Evolutionary conservation across 2,329 filamentous ascomycete genomes (phyloP).

Genomic region (Trichophyton verrucosum): DNA sequence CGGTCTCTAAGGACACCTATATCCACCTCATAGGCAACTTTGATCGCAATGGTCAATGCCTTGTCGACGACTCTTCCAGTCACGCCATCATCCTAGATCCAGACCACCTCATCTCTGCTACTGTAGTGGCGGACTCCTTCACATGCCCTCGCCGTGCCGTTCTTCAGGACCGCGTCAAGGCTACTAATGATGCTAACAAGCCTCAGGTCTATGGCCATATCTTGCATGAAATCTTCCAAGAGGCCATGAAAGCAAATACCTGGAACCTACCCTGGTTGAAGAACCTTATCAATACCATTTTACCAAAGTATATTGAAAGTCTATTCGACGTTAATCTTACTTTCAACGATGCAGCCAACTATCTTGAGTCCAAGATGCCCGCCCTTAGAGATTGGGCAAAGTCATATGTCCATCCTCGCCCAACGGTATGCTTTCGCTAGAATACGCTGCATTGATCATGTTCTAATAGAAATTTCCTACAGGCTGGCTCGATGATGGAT

Average conservation of each 20-base stretch:
- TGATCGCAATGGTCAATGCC: slow-evolving; percentile 54
- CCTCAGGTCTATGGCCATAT: slow-evolving; percentile 86
- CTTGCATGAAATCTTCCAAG: slow-evolving; percentile 89
- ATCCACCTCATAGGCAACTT: slow-evolving; percentile 81
- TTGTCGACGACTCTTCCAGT: slow-evolving; percentile 69
- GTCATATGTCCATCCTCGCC: slow-evolving; percentile 60
- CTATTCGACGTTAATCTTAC: slow-evolving; percentile 77
- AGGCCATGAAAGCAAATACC: slow-evolving; percentile 67
- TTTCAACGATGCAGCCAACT: slow-evolving; percentile 58
- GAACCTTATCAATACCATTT: slow-evolving; percentile 52
- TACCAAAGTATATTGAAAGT: slow-evolving; percentile 73
- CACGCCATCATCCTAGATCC: slow-evolving; percentile 88
- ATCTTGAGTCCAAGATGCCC: slow-evolving; percentile 70
- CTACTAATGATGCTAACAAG: slow-evolving; percentile 64
- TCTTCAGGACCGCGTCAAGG: slow-evolving; percentile 87
- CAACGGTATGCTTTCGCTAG: slow-evolving; percentile 40
- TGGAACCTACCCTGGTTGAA: slow-evolving; percentile 63
- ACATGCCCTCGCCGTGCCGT: slow-evolving; percentile 82
- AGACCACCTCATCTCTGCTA: slow-evolving; percentile 88
- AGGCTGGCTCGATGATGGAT: slow-evolving; percentile 60
- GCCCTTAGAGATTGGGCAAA: slow-evolving; percentile 75
- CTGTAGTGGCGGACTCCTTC: slow-evolving; percentile 93
- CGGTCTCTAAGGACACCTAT: slow-evolving; percentile 59
- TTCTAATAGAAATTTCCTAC: slow-evolving; percentile 3
- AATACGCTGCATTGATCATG: background rate